Base-by-base conservation (phyloP, 345 rosid genomes). In the Salix purpurea region DNA sequence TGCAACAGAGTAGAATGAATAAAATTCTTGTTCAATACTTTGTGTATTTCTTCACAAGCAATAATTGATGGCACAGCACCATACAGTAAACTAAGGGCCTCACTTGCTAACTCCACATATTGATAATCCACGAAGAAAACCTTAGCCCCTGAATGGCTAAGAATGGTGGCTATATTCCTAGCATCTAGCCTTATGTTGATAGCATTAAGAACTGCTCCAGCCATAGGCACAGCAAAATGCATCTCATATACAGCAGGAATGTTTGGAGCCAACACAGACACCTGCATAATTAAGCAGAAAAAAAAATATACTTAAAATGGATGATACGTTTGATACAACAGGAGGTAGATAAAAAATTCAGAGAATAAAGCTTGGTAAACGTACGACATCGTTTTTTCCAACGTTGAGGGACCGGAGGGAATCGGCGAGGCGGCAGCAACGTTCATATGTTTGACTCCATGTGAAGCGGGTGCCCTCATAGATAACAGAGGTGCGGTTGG, bases 221-320 rank as follows among this genome's bases (percentile, higher is more conserved):
- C 91, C 94, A 93, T 95, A 3, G 99, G 97, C 67, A 93, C 93
- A 0, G 90, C 91, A 54, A 95, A 95, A 79, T 95, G 97, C 94
- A 89, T 84, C 88, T 95, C 99, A 74, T 90, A 93, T 84, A 86
- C 70, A 14, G 97, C 99, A 1, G 97, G 99, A 71, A 89, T 36
- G 67, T 90, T 95, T 1, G 95, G 97, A 48, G 99, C 97, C 77
- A 95, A 73, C 26, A 92, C 85, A 0, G 99, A 91, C 0, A 94
- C 93, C 97, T 94, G 80, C 15, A 12, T 16, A 36, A 36, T 36
- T 36, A 12, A 0, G 12, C 4, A 71, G 36, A 32, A 32, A 26
- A 10, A 3, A n/a, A 66, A 1, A 6, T 0, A 56, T 40, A 8
- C 32, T 26, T 32, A 2, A 52, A 37, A 21, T 18, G 8, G 18